Conservation (phyloP, 2,329 filamentous ascomycete species). For the Colletotrichum sp. region DNA sequence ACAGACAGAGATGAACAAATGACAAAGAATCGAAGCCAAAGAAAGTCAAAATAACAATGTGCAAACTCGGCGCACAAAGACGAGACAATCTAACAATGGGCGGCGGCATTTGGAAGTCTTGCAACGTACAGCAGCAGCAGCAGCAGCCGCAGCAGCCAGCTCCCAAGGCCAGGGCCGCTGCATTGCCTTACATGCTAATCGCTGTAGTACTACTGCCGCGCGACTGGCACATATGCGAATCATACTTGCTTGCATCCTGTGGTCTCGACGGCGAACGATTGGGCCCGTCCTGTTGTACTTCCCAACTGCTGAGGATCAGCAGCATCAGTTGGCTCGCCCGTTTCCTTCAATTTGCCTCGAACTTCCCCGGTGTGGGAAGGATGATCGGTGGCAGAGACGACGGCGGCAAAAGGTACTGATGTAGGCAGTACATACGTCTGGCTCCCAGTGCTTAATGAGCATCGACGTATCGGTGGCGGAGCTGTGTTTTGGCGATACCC, state of each 20-base stretch:
- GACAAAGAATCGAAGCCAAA: background rate
- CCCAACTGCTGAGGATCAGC: background rate
- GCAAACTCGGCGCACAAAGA: background rate
- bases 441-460: background rate
- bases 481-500: background rate
- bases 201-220: slow-evolving; percentile 23
- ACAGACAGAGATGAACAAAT: background rate
- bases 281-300: background rate
- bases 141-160: background rate
- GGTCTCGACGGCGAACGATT: slow-evolving; percentile 22
- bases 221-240: slow-evolving; percentile 40
- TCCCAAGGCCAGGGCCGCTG: slow-evolving; percentile 17
- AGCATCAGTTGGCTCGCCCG: background rate
- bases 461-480: background rate
- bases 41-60: background rate
- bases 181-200: slow-evolving; percentile 17
- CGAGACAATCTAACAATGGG: slow-evolving; percentile 1
- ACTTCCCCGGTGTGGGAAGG: background rate
- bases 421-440: background rate
- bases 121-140: background rate
- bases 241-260: slow-evolving; percentile 47
- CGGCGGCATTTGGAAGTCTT: slow-evolving; percentile 2
- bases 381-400: background rate
- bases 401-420: background rate
- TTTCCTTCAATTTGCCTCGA: background rate